phyloP scores from a whole-genome alignment of 1,284 basidiomycete species.

The Rhizopogon hawkerae region DNA sequence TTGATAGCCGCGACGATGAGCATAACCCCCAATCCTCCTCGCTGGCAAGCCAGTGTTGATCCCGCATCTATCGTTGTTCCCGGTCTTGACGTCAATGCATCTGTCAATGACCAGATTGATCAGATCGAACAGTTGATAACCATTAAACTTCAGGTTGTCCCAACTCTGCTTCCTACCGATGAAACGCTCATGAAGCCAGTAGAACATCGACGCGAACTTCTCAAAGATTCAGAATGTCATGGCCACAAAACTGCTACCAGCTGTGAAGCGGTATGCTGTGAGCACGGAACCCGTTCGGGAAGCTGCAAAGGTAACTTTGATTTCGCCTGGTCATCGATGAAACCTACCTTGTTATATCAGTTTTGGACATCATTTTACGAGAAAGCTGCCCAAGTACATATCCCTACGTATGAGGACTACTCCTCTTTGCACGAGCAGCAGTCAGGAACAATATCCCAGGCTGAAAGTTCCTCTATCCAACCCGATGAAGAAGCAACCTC shows the following conservation, averaged over 20 bases:
- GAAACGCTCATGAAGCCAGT: slow-evolving; percentile 15
- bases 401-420: slow-evolving; percentile 63
- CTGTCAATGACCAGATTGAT: slow-evolving; percentile 80
- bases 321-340: not conserved
- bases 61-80: slow-evolving; percentile 59
- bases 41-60: slow-evolving; percentile 60
- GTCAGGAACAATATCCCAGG: slow-evolving; percentile 28
- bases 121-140: slow-evolving; percentile 96
- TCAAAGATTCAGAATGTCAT: slow-evolving; percentile 84
- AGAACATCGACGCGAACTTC: slow-evolving; percentile 94
- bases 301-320: slow-evolving; percentile 64
- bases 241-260: slow-evolving; percentile 73
- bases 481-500: slow-evolving; percentile 13
- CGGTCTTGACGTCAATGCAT: slow-evolving; percentile 67
- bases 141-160: slow-evolving; percentile 65
- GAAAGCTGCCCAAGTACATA: slow-evolving; percentile 78
- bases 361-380: slow-evolving; percentile 98
- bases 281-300: slow-evolving; percentile 83
- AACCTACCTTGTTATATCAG: slow-evolving; percentile 29
- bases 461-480: slow-evolving; percentile 15
- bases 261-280: slow-evolving; percentile 82
- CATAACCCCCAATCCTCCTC: slow-evolving; percentile 42
- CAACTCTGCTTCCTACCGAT: slow-evolving; percentile 4
- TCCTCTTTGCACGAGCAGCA: slow-evolving; percentile 44
- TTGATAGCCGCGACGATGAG: slow-evolving; percentile 15